Evolutionary conservation across 768 basidiomycete species (phyloP).

Genomic region (Tremella mesenterica): DNA sequence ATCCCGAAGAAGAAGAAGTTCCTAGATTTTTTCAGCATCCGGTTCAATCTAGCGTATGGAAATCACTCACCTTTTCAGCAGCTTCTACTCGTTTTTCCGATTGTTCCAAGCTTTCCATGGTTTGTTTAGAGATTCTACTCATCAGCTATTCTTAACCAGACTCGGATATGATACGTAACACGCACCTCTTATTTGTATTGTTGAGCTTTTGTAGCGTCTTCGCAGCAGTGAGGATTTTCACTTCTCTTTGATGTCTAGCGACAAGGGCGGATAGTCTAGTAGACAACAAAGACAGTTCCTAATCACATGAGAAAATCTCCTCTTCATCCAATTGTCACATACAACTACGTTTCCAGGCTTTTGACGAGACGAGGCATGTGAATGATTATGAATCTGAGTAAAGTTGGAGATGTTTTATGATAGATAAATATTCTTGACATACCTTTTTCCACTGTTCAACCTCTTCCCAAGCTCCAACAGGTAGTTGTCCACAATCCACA

Average conservation of each 20-base stretch:
- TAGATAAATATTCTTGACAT: constrained; percentile 8
- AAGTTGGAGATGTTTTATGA: neutral
- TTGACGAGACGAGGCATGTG: neutral
- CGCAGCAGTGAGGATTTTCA: constrained; percentile 46
- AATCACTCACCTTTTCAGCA: constrained; percentile 40
- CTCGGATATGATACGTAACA: neutral
- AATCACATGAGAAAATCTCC: neutral
- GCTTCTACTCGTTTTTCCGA: constrained; percentile 43
- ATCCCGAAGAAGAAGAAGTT: constrained; percentile 40
- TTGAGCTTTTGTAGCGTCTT: constrained; percentile 44
- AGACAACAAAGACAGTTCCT: constrained; percentile 40
- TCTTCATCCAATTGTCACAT: neutral
- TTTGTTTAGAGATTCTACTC: constrained; percentile 44
- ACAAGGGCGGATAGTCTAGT: constrained; percentile 35
- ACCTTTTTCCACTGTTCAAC: constrained; percentile 66
- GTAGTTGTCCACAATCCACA: constrained; percentile 76
- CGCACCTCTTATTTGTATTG: constrained; percentile 38
- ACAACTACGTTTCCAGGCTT: neutral
- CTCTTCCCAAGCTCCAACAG: constrained; percentile 65
- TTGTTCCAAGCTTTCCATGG: constrained; percentile 41
- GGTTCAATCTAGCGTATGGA: neutral
- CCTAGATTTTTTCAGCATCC: constrained; percentile 18
- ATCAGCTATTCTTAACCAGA: neutral
- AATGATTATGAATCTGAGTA: neutral
- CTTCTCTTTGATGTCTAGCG: constrained; percentile 41